Evolutionary conservation across 1,139 yeast species (phyloP), one percentile per base, ranked within the genome.

Genomic region (Blastobotrys buckinghamii): DNA sequence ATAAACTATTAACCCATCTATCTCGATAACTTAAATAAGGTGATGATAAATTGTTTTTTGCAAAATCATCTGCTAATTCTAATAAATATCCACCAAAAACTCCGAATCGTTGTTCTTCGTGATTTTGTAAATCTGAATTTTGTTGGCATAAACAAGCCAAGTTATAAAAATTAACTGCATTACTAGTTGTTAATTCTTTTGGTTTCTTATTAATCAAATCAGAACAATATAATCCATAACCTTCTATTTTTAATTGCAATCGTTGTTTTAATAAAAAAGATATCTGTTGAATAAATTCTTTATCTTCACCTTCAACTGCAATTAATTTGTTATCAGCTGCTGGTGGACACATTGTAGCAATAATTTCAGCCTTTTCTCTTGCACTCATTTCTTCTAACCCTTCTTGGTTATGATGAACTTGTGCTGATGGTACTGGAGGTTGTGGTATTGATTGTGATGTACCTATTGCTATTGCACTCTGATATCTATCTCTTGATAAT

Each of bases 101-200:
- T 0, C 55, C 55, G 33, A 52, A 55, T 41, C 53, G 47, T 37
- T 42, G 45, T 22, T 22, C 24, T 22, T 22, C 24, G 12, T 9
- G 29, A 22, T 42, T 45, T 17, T 32, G 35, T 17, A 32, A 32
- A 20, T 47, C 48, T 15, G 53, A 44, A 6, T 59, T 55, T 39
- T 54, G 49, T 40, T 62, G 65, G 33, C 59, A 61, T 42, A 61
- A 47, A 38, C 61, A 60, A n/a, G 65, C 56, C 33, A 62, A 44
- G 42, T 53, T 58, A 55, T 59, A 62, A 59, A 62, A 53, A 47
- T 54, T 58, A 13, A 55, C 47, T 17, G 65, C 65, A 22, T 53
- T 44, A n/a, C 45, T 44, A 39, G 54, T 50, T 29, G 52, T 52
- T 22, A 59, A 46, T n/a, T 51, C 51, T 8, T 47, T 49, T 5